Base-by-base conservation (phyloP, 2,329 filamentous ascomycete genomes). In the Fusarium odoratissimum region DNA sequence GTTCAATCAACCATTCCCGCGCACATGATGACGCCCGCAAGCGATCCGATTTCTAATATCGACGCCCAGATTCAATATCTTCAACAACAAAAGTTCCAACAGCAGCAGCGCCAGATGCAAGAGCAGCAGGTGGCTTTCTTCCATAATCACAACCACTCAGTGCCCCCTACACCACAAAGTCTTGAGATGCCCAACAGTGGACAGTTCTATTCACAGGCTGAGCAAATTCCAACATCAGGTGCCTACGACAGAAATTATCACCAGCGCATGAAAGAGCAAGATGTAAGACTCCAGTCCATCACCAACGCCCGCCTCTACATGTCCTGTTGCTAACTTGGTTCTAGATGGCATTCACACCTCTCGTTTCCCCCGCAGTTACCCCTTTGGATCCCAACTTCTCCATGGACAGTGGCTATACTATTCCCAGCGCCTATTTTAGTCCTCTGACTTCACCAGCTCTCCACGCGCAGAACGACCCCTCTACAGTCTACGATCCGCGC, bases 351-450 rank as follows among this genome's bases (percentile, higher is more conserved):
- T 95, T 95, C 78, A 95, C 93, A 5, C 93, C 93, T 2, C 86
- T 95, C 35, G 93, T 93, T 16, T 95, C 93, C 23, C 93, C 93
- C n/a, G 93, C 93, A 8, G 93, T 95, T 46, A 95, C 93, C 4
- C 93, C 93, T 28, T 86, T 95, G 56, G 93, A 95, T 77, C 86
- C 89, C 45, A 90, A 91, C 72, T 94, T 93, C 78, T 85, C 87
- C 49, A 83, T 89, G 67, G 88, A 90, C 30, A 82, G 82, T 37
- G 83, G 84, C 52, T 93, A 90, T 75, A 87, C 88, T 10, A 86
- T 93, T 7, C 91, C 92, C 0, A 89, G 89, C 40, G 89, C 92
- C 38, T 95, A 95, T 82, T 95, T 96, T 80, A 96, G 93, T 78
- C 93, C 93, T 14, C 86, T 96, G 54, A 95, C 92, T 9, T 96